Percentiles rank a stretch among this genome's conserved stretches.
These are phyloP conservation scores for Triticum urartu DNA, from an alignment of 176 grass and related monocot species.

Conservation along the genomic window DNA sequence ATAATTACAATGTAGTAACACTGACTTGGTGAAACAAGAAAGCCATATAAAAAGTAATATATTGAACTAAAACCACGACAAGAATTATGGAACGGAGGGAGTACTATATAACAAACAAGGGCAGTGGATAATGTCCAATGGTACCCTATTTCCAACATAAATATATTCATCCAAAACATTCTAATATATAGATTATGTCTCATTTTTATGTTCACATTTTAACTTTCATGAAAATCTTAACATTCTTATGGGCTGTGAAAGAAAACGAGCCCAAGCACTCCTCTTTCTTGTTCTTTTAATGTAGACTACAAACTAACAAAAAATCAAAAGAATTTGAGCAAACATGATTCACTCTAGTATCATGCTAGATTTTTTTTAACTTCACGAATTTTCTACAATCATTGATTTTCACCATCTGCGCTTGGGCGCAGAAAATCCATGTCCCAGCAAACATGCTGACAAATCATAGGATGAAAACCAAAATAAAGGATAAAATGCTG, in stretches of 20 bases:
- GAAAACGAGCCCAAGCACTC: neutral
- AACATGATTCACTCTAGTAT: neutral
- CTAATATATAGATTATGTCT: neutral
- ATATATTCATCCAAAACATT: neutral
- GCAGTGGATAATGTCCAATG: neutral
- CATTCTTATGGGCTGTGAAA: neutral
- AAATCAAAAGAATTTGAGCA: neutral
- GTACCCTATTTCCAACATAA: neutral
- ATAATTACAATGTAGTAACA: constrained; percentile 23
- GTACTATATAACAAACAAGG: constrained; percentile 10
- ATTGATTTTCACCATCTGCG: neutral
- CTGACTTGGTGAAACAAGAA: constrained; percentile 5
- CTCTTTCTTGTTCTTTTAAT: neutral
- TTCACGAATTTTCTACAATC: neutral
- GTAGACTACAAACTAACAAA: neutral
- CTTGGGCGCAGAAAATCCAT: neutral
- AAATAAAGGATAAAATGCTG: neutral
- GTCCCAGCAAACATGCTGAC: neutral
- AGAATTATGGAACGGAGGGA: too few relatives aligned
- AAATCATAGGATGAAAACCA: constrained; percentile 14
- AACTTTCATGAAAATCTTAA: neutral
- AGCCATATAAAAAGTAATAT: neutral
- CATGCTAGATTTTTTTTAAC: neutral
- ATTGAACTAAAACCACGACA: too few relatives aligned
- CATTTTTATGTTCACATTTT: neutral